Percentiles rank a stretch among this genome's conserved stretches.
These are phyloP conservation scores for Stromatinia cepivora DNA, from an alignment of 2,329 filamentous ascomycete genomes.

Conservation along the genomic window DNA sequence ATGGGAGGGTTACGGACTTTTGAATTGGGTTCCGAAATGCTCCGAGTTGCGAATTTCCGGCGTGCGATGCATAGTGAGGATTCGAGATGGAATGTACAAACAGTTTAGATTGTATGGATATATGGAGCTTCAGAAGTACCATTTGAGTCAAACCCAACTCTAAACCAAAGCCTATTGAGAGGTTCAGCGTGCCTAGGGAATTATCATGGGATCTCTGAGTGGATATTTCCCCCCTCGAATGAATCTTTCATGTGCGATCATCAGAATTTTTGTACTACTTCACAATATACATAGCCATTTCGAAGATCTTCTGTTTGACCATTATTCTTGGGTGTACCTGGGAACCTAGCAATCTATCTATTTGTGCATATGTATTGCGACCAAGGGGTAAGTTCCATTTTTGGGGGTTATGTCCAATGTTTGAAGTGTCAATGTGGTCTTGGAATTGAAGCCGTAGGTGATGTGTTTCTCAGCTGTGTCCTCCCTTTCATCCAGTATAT, in stretches of 20 bases:
- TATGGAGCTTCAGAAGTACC: background rate
- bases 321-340: background rate
- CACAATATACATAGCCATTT: background rate
- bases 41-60: background rate
- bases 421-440: background rate
- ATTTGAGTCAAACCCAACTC: background rate
- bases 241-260: too few relatives aligned
- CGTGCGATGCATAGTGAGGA: background rate
- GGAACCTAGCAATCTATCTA: background rate
- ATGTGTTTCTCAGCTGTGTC: background rate
- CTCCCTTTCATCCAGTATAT: background rate
- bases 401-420: background rate
- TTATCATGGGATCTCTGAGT: background rate
- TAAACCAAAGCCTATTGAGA: background rate
- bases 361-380: background rate
- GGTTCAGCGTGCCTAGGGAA: background rate
- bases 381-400: too few relatives aligned
- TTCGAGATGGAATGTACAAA: slow-evolving; percentile 1
- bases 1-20: slow-evolving; percentile 93
- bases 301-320: too few relatives aligned
- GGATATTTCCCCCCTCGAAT: background rate
- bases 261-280: background rate
- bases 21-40: slow-evolving; percentile 35
- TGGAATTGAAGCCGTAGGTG: background rate
- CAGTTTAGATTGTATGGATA: background rate